Evolutionary conservation across 2,329 filamentous ascomycete species (phyloP), one percentile per base, ranked within the genome.

Genomic region (Nothopassalora personata): DNA sequence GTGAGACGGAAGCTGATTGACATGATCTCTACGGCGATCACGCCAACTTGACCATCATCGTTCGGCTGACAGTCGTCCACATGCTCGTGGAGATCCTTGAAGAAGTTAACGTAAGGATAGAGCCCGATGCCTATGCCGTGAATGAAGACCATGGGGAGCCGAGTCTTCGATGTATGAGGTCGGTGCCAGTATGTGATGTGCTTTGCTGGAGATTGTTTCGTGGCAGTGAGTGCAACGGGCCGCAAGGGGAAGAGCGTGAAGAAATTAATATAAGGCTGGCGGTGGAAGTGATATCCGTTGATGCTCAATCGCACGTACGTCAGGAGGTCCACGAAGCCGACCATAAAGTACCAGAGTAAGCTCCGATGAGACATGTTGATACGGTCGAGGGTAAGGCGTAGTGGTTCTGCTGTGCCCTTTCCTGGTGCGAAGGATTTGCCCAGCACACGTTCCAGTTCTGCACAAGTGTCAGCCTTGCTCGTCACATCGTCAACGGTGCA

Each of bases 121-220:
- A 64, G 48, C n/a, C 87, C 87, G 59, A 90, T 65, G 46, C 87
- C 86, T 51, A 89, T 88, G 18, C 87, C 87, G 65, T 90, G 87
- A 53, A 89, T 77, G 72, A 89, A 90, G 3, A 90, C 71, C 7
- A 90, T 72, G 0, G 87, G 87, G 0, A 82, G 72, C 47, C 77
- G 77, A 0, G 76, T 81, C 54, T 78, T 79, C 0, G 83, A 84
- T 0, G 78, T 83, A 67, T 89, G 86, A 4, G 83, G 84, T 1
- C 82, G 80, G 67, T 86, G 48, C 62, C 62, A 90, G 75, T 90
- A 89, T 60, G 81, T 80, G 4, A 88, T 63, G 11, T 75, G 71
- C 7, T 74, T 66, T 3, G 79, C 79, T 2, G 79, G 76, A 1
- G 85, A 86, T 19, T 70, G 71, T 9, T 73, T 74, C 5, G 70